These are phyloP conservation scores for Meyerozyma elateridarum DNA, from an alignment of 1,139 yeast genomes.

Conservation along the genomic window DNA sequence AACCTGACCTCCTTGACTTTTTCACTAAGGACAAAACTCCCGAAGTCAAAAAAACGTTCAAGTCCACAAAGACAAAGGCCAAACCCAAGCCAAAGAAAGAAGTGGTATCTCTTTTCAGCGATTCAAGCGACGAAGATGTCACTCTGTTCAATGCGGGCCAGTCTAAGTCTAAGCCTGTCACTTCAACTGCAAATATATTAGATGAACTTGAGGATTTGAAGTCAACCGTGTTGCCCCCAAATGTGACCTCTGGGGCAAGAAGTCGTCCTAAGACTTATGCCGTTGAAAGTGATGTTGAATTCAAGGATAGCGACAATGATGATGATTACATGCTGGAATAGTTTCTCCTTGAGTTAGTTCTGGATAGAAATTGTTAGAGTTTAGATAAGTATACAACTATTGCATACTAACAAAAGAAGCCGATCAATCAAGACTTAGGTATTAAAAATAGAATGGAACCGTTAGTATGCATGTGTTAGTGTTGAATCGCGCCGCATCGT, in stretches of 20 bases:
- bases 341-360: too few species aligned
- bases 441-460: too few species aligned
- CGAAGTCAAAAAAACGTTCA: slow-evolving; percentile 8
- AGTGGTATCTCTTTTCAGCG: slow-evolving; percentile 23
- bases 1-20: slow-evolving; percentile 18
- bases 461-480: too few species aligned
- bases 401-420: too few species aligned
- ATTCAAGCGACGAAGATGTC: slow-evolving; percentile 31
- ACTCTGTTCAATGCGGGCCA: slow-evolving; percentile 3
- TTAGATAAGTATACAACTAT: too few species aligned
- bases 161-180: background rate
- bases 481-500: too few species aligned
- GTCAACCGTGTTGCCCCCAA: background rate
- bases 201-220: slow-evolving; percentile 3
- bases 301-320: background rate
- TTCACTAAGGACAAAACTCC: slow-evolving; percentile 10
- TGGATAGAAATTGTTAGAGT: too few species aligned
- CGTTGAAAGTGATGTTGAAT: background rate
- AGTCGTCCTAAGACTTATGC: slow-evolving; percentile 3
- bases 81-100: slow-evolving; percentile 11
- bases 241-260: background rate
- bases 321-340: slow-evolving; percentile 5
- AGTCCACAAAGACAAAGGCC: slow-evolving; percentile 8
- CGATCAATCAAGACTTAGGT: too few species aligned
- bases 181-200: background rate